These are phyloP conservation scores for Leccinellum rugosiceps DNA, from an alignment of 768 basidiomycete species.

Conservation along the genomic window DNA sequence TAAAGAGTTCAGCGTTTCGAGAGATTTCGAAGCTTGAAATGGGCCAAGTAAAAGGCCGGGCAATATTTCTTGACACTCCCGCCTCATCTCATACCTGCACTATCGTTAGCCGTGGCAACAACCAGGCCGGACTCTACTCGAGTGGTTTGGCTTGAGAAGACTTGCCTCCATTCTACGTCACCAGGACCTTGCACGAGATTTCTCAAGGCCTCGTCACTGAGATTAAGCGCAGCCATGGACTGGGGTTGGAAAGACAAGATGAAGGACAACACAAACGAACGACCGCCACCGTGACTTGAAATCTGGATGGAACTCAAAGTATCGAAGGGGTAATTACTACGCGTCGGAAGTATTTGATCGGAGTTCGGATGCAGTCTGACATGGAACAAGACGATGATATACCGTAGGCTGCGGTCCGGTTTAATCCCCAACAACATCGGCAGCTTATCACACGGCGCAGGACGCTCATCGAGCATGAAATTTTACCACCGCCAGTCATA, in stretches of 20 bases:
- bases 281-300: background rate
- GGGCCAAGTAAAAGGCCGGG: slow-evolving; percentile 82
- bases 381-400: slow-evolving; percentile 60
- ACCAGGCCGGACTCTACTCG: background rate
- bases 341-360: slow-evolving; percentile 21
- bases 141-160: slow-evolving; percentile 4
- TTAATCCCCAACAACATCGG: slow-evolving; percentile 2
- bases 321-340: slow-evolving; percentile 5
- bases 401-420: slow-evolving; percentile 40
- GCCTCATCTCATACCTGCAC: slow-evolving; percentile 85
- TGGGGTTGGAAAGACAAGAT: background rate
- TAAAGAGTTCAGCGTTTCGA: slow-evolving; percentile 62
- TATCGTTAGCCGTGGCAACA: slow-evolving; percentile 10
- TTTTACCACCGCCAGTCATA: background rate
- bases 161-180: slow-evolving; percentile 82
- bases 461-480: slow-evolving; percentile 32
- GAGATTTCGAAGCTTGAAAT: slow-evolving; percentile 82
- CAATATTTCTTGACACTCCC: slow-evolving; percentile 92
- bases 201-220: slow-evolving; percentile 42
- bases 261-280: background rate
- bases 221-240: slow-evolving; percentile 21
- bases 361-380: slow-evolving; percentile 25
- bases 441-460: slow-evolving; percentile 14
- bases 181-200: slow-evolving; percentile 73
- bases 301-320: background rate